Evolutionary conservation across 768 basidiomycete genomes (phyloP).

Genomic region (Rubroboletus pulcherrimus): DNA sequence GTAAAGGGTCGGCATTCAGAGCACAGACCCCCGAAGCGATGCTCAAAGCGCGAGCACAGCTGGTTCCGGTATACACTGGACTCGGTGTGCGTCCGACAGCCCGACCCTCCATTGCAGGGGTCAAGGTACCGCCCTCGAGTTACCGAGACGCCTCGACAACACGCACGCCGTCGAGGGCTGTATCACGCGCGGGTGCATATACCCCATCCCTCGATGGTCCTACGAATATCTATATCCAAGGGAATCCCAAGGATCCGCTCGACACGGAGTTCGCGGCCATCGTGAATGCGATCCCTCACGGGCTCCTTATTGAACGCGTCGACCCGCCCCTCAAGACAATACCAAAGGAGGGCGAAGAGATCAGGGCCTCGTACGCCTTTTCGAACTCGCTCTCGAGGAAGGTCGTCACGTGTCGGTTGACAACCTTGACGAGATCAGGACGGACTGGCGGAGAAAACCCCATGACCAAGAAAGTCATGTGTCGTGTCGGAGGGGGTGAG

Average conservation of each 20-base stretch:
- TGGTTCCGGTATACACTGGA: conserved; percentile 51
- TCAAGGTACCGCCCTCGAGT: conserved; percentile 68
- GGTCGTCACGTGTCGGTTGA: conserved; percentile 74
- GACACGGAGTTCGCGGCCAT: conserved; percentile 74
- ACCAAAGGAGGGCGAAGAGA: conserved; percentile 72
- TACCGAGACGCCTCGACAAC: conserved; percentile 58
- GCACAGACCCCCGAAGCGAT: conserved; percentile 70
- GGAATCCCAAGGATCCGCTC: conserved; percentile 72
- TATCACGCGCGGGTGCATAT: conserved; percentile 61
- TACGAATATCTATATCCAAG: conserved; percentile 59
- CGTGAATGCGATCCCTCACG: conserved; percentile 74
- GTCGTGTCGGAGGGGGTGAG: conserved; percentile 82
- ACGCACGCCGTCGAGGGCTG: conserved; percentile 60
- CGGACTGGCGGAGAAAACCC: conserved; percentile 37
- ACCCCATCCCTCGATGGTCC: conserved; percentile 57
- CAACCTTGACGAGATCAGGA: conserved; percentile 65
- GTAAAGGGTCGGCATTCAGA: conserved; percentile 36
- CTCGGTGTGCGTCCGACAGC: conserved; percentile 37
- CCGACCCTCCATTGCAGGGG: conserved; percentile 36
- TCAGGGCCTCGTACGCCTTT: conserved; percentile 81
- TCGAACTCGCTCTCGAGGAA: conserved; percentile 70
- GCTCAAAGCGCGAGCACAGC: conserved; percentile 57
- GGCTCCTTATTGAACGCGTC: conserved; percentile 71
- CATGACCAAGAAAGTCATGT: conserved; percentile 82
- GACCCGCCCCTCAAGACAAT: conserved; percentile 68